Conservation (phyloP, 345 rosid genomes). For the Sisymbrium irio region DNA sequence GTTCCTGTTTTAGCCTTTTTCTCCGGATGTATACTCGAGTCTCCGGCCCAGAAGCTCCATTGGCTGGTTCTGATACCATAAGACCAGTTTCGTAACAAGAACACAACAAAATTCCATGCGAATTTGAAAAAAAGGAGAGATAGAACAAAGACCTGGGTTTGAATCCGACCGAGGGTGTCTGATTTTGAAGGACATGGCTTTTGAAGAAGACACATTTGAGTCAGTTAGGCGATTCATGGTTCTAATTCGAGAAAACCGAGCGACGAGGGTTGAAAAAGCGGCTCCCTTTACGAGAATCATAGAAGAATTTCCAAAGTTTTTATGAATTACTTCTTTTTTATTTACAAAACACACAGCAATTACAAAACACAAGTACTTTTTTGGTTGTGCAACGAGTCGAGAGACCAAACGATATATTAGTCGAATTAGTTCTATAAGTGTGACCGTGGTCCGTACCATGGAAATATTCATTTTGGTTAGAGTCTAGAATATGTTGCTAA, state of each 20-base stretch:
- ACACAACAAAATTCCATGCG: not conserved
- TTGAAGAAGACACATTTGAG: not conserved
- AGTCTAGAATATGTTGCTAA: no score
- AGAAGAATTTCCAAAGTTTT: no score
- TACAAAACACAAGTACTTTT: no score
- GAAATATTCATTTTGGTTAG: no score
- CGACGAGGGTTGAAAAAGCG: conserved; percentile 8
- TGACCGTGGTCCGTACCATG: no score
- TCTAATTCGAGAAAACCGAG: not conserved
- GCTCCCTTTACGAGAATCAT: conserved; percentile 12
- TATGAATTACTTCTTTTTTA: no score
- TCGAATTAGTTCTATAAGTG: no score
- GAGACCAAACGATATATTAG: no score
- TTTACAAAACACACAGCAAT: no score
- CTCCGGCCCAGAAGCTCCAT: conserved; percentile 30
- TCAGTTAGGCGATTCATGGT: conserved; percentile 17
- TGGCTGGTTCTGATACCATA: conserved; percentile 19
- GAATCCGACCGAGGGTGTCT: conserved; percentile 12
- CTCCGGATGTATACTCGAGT: conserved; percentile 58
- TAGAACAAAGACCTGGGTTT: conserved; percentile 10
- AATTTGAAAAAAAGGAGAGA: not conserved
- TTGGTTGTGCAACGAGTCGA: no score
- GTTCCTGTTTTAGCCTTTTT: conserved; percentile 43
- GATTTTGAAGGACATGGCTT: conserved; percentile 7
- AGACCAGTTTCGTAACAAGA: not conserved